phyloP scores from a whole-genome alignment of 129 eudicot species.

The Tagetes patula region DNA sequence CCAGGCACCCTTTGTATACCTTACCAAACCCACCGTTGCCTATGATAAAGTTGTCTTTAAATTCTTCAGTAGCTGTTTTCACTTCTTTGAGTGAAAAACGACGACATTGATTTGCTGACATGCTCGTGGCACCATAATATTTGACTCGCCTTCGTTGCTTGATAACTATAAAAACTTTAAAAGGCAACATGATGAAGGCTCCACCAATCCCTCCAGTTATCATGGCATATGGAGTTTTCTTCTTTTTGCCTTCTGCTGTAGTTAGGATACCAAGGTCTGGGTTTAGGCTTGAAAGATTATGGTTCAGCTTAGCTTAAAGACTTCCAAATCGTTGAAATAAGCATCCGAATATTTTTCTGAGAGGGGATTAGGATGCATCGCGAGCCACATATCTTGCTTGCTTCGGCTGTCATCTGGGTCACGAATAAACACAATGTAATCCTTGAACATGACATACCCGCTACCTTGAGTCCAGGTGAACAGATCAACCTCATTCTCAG shows the following conservation, averaged over 20 bases:
- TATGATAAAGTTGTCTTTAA: neutral
- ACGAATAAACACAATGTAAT: conserved; percentile 16
- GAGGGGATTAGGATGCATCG: conserved; percentile 6
- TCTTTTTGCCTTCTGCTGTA: neutral
- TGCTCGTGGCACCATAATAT: neutral
- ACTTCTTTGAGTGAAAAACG: neutral
- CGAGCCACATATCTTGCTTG: conserved; percentile 27
- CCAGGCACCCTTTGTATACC: too few species aligned
- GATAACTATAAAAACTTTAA: neutral
- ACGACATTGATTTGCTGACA: neutral
- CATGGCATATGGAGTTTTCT: neutral
- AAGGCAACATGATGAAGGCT: neutral
- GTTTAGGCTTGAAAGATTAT: conserved; percentile 28
- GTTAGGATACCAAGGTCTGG: neutral
- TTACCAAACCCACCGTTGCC: conserved; percentile 2
- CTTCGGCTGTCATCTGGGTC: neutral
- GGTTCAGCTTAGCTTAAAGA: conserved; percentile 35
- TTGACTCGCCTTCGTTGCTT: neutral
- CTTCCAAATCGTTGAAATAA: conserved; percentile 47
- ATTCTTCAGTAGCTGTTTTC: neutral
- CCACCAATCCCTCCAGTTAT: neutral
- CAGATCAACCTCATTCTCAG: conserved; percentile 28
- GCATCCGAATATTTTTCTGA: neutral
- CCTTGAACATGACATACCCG: conserved; percentile 28
- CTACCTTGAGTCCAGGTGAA: conserved; percentile 18